These are phyloP conservation scores for Brassica nigra DNA, from an alignment of 345 rosid genomes.

Conservation along the genomic window DNA sequence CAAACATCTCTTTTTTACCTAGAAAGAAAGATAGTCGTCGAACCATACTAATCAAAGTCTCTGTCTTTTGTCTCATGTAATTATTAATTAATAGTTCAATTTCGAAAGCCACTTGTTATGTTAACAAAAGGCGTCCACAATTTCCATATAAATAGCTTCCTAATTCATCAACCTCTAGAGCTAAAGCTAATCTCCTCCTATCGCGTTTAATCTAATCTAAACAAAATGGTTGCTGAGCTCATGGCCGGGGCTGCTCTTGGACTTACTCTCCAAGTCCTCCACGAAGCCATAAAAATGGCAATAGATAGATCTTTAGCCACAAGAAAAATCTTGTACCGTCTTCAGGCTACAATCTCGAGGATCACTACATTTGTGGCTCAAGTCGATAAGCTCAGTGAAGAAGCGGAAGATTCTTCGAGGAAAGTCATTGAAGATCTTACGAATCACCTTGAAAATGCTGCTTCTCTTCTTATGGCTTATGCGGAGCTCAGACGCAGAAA, in stretches of 20 bases:
- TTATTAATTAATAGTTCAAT: background rate
- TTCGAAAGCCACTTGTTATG: background rate
- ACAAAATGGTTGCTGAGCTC: background rate
- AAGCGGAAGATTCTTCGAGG: constrained; percentile 11
- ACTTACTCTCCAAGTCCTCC: constrained; percentile 10
- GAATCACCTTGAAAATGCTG: background rate
- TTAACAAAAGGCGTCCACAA: background rate
- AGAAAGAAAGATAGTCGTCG: background rate
- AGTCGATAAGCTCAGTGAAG: constrained; percentile 14
- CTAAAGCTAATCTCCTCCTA: background rate
- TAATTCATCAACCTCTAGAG: background rate
- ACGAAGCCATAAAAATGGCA: constrained; percentile 7
- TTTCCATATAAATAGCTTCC: background rate
- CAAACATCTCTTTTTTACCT: too few species aligned
- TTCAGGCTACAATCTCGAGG: constrained; percentile 21
- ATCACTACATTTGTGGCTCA: constrained; percentile 17
- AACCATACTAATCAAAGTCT: background rate
- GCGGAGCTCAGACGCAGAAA: constrained; percentile 24
- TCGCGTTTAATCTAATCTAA: background rate
- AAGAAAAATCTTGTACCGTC: constrained; percentile 20
- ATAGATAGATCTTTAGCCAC: constrained; percentile 20
- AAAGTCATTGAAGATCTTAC: constrained; percentile 26
- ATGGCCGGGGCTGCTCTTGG: constrained; percentile 12
- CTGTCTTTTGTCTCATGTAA: background rate
- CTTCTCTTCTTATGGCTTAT: constrained; percentile 5